These are phyloP conservation scores for Beauveria pseudobassiana DNA, from an alignment of 2,329 filamentous ascomycete species.

Conservation along the genomic window DNA sequence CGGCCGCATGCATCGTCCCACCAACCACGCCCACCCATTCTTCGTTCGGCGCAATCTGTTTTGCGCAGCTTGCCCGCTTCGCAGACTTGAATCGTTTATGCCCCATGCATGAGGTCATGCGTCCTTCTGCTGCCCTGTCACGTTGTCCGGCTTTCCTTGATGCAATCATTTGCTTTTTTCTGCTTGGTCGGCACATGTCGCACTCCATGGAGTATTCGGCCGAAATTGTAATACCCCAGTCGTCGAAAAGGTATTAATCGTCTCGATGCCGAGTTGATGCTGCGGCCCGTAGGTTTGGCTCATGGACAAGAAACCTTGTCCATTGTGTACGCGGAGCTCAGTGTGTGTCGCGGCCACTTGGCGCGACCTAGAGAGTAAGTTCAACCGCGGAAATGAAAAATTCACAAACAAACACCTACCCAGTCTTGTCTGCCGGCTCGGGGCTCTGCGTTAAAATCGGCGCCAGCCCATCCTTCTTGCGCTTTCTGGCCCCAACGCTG, in stretches of 20 bases:
- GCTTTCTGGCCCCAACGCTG: conserved; percentile 50
- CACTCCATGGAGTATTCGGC: neutral
- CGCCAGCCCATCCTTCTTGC: conserved; percentile 66
- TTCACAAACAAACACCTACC: conserved; percentile 26
- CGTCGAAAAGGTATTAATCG: neutral
- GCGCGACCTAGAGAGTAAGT: neutral
- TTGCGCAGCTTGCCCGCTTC: neutral
- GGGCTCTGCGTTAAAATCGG: conserved; percentile 65
- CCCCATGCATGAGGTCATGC: neutral
- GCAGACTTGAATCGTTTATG: neutral
- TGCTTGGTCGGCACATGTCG: neutral
- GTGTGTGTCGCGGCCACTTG: neutral
- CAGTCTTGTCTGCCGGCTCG: conserved; percentile 29
- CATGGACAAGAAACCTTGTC: neutral
- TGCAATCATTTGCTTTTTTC: neutral
- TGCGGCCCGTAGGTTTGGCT: neutral
- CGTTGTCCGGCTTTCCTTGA: neutral
- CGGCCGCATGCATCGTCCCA: neutral
- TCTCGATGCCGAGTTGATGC: neutral
- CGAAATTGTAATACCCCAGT: neutral
- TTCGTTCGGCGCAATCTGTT: neutral
- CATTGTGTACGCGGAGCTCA: neutral
- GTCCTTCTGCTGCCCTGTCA: neutral
- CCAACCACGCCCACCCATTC: neutral
- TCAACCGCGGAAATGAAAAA: neutral